These are phyloP conservation scores for Wickerhamomyces canadensis DNA, from an alignment of 805 yeast species.

Conservation along the genomic window DNA sequence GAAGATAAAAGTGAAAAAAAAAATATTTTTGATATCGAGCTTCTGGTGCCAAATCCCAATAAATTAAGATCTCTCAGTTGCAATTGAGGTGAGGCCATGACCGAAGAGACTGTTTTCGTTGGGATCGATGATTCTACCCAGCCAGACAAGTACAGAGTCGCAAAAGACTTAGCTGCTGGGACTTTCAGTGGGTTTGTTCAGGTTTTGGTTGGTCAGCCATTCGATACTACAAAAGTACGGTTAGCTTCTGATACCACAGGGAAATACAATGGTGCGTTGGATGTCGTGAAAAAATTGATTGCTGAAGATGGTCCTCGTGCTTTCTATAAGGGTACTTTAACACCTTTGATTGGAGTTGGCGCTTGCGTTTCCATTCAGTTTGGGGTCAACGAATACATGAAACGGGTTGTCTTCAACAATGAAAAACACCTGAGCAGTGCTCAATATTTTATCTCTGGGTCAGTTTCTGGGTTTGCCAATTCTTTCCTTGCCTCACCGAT, in stretches of 20 bases:
- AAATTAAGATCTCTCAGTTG: too few species aligned
- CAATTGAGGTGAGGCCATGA: too few species aligned
- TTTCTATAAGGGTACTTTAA: conserved; percentile 88
- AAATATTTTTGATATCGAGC: too few species aligned
- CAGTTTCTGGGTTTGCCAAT: conserved; percentile 89
- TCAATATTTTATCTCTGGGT: conserved; percentile 81
- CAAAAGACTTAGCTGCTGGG: conserved; percentile 51
- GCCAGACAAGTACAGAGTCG: conserved; percentile 18
- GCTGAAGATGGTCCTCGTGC: conserved; percentile 80
- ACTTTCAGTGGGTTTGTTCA: conserved; percentile 96
- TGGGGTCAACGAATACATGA: conserved; percentile 92
- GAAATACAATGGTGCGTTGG: conserved; percentile 63
- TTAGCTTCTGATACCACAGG: conserved; percentile 84
- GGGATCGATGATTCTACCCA: conserved; percentile 6
- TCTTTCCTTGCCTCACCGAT: conserved; percentile 89
- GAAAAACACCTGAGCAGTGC: conserved; percentile 39
- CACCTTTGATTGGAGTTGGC: conserved; percentile 95
- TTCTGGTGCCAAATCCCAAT: too few species aligned
- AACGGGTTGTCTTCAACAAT: conserved; percentile 54
- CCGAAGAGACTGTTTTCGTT: conserved; percentile 12
- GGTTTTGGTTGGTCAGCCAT: conserved; percentile 93
- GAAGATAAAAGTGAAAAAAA: too few species aligned
- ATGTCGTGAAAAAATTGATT: conserved; percentile 67
- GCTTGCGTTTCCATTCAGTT: conserved; percentile 96
- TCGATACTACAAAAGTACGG: conserved; percentile 91